Percentiles rank a stretch among this genome's conserved stretches.
phyloP scores from a whole-genome alignment of 2,329 filamentous ascomycete genomes.

The Aspergillus candidus region DNA sequence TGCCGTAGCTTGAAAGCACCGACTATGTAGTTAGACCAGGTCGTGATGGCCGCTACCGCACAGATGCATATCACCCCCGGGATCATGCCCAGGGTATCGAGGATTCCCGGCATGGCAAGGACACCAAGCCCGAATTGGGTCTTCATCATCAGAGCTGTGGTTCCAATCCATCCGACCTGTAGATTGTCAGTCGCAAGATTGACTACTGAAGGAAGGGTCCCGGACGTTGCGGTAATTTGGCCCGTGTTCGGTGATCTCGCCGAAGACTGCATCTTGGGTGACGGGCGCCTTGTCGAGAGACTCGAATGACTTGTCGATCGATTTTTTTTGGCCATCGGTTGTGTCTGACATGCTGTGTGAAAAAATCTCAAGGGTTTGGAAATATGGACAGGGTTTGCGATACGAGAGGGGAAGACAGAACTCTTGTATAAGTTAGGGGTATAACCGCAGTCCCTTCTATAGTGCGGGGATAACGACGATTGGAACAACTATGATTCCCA shows the following conservation, averaged over 20 bases:
- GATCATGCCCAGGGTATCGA: conserved; percentile 43
- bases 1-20: conserved; percentile 49
- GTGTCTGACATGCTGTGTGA: no score
- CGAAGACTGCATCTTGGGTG: conserved; percentile 26
- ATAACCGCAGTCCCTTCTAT: no score
- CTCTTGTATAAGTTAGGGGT: no score
- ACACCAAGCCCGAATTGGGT: conserved; percentile 24
- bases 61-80: conserved; percentile 43
- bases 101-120: conserved; percentile 33
- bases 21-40: conserved; percentile 46
- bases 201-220: not conserved
- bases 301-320: no score
- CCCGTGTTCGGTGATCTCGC: conserved; percentile 25
- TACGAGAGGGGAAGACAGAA: no score
- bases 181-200: not conserved
- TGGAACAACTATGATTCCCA: no score
- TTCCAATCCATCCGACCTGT: conserved; percentile 40
- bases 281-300: no score
- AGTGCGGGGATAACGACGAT: no score
- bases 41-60: conserved; percentile 39
- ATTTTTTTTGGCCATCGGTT: no score
- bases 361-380: no score
- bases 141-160: conserved; percentile 41
- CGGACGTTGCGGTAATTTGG: conserved; percentile 26
- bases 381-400: no score